A percentile compares a stretch with the other conserved stretches of the same genome.
phyloP scores from a whole-genome alignment of 257 asterid genomes.

The Solanum gandarillasii region DNA sequence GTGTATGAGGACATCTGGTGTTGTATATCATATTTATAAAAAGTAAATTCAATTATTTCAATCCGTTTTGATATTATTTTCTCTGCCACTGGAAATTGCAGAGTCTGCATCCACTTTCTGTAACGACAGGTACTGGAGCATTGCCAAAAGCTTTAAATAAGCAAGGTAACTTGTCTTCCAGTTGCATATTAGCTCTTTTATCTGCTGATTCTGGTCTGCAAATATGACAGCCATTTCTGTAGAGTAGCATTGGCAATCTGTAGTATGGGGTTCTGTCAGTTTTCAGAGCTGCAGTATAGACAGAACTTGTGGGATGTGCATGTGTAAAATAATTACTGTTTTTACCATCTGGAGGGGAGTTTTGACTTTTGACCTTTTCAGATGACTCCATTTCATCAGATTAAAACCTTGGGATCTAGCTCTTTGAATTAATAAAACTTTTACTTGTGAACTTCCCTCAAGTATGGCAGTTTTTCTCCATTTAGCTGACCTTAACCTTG shows the following conservation, averaged over 20 bases:
- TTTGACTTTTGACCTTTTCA: background rate
- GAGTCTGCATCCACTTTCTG: slow-evolving; percentile 4
- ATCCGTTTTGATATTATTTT: background rate
- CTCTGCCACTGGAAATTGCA: background rate
- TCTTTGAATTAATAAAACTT: background rate
- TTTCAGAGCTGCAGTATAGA: background rate
- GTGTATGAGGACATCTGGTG: background rate
- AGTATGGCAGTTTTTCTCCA: background rate
- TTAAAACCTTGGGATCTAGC: background rate
- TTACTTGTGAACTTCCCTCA: background rate
- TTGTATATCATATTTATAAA: background rate
- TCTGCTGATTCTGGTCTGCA: background rate
- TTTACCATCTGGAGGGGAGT: background rate
- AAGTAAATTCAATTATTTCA: background rate
- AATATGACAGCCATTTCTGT: background rate
- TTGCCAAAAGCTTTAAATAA: background rate
- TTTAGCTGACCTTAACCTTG: background rate
- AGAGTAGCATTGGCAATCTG: background rate
- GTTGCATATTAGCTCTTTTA: background rate
- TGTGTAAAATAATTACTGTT: background rate
- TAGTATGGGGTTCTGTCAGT: background rate
- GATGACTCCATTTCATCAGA: background rate
- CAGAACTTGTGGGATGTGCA: background rate
- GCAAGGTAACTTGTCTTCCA: slow-evolving; percentile 1
- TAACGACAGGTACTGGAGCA: background rate